Base-by-base conservation (phyloP, 1,284 basidiomycete species). In the Austroboletus rostrupii region DNA sequence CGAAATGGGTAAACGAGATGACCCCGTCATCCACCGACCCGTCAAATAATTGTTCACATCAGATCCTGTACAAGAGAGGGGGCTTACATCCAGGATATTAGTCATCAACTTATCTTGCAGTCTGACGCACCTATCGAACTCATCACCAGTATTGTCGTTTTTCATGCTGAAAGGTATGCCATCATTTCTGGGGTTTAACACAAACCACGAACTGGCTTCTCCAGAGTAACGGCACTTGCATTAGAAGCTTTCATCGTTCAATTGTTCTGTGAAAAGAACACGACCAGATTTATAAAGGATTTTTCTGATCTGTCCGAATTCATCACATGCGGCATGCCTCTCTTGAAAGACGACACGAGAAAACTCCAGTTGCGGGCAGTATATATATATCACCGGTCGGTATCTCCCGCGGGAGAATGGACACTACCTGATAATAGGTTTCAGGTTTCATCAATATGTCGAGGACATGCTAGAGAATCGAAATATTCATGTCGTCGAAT, bases 231-330 rank as follows among this genome's bases (percentile, higher is more conserved):
- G 0, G 82, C 91, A 0, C 79, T 91, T 3, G 90, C 86, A 20
- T 73, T 88, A 28, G 94, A 96, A 64, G 91, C 93, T 0, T 97
- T 97, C 69, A 91, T 96, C 37, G 85, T 94, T 42, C 81, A 93
- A 6, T 72, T 97, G 1, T 97, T 87, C 62, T 80, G 94, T 40
- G 86, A 95, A 65, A 83, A 87, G 69, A 97, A 97, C 69, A 73
- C 80, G 67, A 79, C 77, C 6, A 96, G 95, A 2, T 99, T 98
- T 67, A 72, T 97, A 55, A 98, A 99, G 69, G 97, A 94, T 0
- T 98, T 99, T 65, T 93, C 93, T 0, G 96, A 98, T 66, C 87
- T 97, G 59, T 93, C 96, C 0, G 96, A 99, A 66, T 83, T 88
- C 53, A 97, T 99, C 55, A 93, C 90, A 0, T 90, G 85, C 57